These are phyloP conservation scores for Cyclotella distinguenda DNA, from an alignment of 108 stramenopile genomes.

Conservation along the genomic window DNA sequence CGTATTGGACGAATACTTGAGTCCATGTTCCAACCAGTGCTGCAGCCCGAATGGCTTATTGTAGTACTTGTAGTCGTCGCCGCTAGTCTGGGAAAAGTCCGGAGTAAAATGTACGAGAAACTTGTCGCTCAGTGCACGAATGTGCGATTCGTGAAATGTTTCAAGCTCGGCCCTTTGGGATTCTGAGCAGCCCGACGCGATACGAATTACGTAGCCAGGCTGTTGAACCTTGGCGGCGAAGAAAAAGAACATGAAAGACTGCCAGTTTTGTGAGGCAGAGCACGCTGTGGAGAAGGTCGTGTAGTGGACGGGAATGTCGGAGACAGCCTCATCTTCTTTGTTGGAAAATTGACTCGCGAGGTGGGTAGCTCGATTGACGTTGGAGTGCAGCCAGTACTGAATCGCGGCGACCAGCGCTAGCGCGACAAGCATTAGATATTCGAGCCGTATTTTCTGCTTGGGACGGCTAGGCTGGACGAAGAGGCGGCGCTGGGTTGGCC, in stretches of 20 bases:
- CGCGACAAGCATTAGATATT: neutral
- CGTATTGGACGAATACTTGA: constrained; percentile 58
- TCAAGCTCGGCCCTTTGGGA: constrained; percentile 36
- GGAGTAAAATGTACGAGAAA: constrained; percentile 81
- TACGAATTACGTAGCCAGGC: constrained; percentile 85
- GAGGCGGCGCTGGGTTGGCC: neutral
- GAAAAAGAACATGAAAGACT: constrained; percentile 88
- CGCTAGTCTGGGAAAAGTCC: constrained; percentile 46
- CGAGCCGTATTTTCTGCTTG: neutral
- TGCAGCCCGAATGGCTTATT: constrained; percentile 91
- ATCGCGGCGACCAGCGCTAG: neutral
- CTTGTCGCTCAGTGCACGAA: constrained; percentile 43
- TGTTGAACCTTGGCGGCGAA: constrained; percentile 69
- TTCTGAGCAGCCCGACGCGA: constrained; percentile 74
- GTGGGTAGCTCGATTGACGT: neutral
- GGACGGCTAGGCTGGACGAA: neutral
- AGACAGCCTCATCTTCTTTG: neutral
- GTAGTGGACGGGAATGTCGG: constrained; percentile 37
- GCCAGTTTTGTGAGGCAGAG: constrained; percentile 91
- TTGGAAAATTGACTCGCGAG: too few species aligned
- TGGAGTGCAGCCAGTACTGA: neutral
- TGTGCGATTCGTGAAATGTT: constrained; percentile 36
- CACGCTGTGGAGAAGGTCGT: constrained; percentile 83
- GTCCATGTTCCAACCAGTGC: constrained; percentile 75
- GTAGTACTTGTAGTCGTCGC: constrained; percentile 78